A percentile compares a stretch with the other conserved stretches of the same genome.
These are phyloP conservation scores for Lophiostoma macrostomum DNA, from an alignment of 495 filamentous ascomycete genomes.

Conservation along the genomic window DNA sequence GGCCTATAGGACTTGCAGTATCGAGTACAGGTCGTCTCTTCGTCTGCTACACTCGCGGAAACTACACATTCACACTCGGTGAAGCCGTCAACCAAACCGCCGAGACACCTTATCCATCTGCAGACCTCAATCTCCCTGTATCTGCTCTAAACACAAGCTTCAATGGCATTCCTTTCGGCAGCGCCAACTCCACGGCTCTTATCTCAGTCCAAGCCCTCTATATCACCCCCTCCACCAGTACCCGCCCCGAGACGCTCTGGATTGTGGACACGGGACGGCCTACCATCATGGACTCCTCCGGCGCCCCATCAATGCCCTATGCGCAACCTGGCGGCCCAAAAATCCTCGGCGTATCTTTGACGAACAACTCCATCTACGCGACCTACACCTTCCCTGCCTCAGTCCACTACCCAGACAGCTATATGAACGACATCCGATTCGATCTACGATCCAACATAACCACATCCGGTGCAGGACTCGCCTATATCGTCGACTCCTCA, in stretches of 20 bases:
- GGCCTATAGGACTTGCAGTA: slow-evolving; percentile 42
- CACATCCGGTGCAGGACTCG: slow-evolving; percentile 42
- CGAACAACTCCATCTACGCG: slow-evolving; percentile 41
- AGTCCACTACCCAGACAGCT: slow-evolving; percentile 43
- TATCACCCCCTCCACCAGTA: slow-evolving; percentile 45
- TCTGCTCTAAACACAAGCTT: slow-evolving; percentile 45
- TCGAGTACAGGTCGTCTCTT: slow-evolving; percentile 46
- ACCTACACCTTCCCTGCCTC: slow-evolving; percentile 45
- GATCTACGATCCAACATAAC: slow-evolving; percentile 41
- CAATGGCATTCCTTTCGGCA: slow-evolving; percentile 37
- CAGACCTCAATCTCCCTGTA: slow-evolving; percentile 40
- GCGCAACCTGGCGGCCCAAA: slow-evolving; percentile 45
- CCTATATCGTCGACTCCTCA: slow-evolving; percentile 48
- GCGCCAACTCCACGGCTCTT: background rate
- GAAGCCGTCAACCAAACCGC: slow-evolving; percentile 41
- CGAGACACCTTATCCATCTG: slow-evolving; percentile 43
- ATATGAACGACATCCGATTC: slow-evolving; percentile 49
- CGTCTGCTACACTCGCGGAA: slow-evolving; percentile 39
- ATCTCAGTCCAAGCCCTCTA: slow-evolving; percentile 2
- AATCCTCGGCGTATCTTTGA: slow-evolving; percentile 43
- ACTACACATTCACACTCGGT: slow-evolving; percentile 41
- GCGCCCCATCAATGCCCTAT: slow-evolving; percentile 25
- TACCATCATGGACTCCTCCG: slow-evolving; percentile 37
- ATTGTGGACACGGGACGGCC: slow-evolving; percentile 48
- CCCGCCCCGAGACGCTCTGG: slow-evolving; percentile 46